phyloP scores from a whole-genome alignment of 495 filamentous ascomycete species.

The Tuber magnatum region DNA sequence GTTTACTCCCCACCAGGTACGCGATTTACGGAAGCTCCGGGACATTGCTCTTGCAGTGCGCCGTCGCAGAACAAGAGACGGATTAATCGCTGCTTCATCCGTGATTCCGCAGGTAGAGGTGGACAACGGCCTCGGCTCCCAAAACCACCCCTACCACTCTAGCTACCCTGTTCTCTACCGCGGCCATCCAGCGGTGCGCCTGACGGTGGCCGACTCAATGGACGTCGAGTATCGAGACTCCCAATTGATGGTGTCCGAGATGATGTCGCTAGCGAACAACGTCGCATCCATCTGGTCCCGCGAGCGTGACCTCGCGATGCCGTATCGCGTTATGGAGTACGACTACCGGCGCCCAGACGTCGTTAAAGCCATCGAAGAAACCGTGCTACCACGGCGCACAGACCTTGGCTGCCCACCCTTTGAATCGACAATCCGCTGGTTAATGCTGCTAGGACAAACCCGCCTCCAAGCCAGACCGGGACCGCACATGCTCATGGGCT shows the following conservation, averaged over 20 bases:
- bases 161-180: slow-evolving; percentile 30
- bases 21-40: slow-evolving; percentile 44
- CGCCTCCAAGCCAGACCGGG: slow-evolving; percentile 45
- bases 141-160: slow-evolving; percentile 11
- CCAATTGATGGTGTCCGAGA: slow-evolving; percentile 48
- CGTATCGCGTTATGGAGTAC: slow-evolving; percentile 64
- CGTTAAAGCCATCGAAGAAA: slow-evolving; percentile 37
- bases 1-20: slow-evolving; percentile 43
- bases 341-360: slow-evolving; percentile 50
- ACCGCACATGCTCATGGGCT: slow-evolving; percentile 55
- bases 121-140: slow-evolving; percentile 16
- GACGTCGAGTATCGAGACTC: not conserved
- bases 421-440: slow-evolving; percentile 40
- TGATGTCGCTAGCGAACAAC: slow-evolving; percentile 75
- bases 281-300: slow-evolving; percentile 66
- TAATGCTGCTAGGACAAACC: slow-evolving; percentile 49
- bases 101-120: slow-evolving; percentile 12
- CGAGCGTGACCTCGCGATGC: slow-evolving; percentile 65
- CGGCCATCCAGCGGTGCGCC: slow-evolving; percentile 39
- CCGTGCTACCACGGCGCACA: slow-evolving; percentile 40
- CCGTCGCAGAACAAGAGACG: slow-evolving; percentile 43
- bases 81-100: slow-evolving; percentile 27
- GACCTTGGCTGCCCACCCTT: slow-evolving; percentile 34
- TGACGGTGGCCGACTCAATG: slow-evolving; percentile 37
- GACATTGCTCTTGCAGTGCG: slow-evolving; percentile 46